Percentiles rank a stretch among this genome's conserved stretches.
These are phyloP conservation scores for Aspergillus terreus DNA, from an alignment of 2,329 filamentous ascomycete species.

Conservation along the genomic window DNA sequence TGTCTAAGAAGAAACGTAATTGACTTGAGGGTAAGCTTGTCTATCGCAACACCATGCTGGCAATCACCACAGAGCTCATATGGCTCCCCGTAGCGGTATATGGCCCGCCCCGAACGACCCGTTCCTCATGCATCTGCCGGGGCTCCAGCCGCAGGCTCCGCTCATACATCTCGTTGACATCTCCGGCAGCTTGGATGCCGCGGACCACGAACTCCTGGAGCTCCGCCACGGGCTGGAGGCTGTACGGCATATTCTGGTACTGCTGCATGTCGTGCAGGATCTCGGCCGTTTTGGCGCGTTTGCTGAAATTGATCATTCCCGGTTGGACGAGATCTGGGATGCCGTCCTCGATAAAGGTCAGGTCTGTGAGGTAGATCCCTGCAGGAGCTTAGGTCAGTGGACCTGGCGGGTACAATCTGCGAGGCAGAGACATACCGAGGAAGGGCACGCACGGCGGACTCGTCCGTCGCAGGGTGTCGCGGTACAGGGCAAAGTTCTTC, in stretches of 20 bases:
- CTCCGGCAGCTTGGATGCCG: conserved; percentile 85
- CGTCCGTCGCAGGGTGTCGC: conserved; percentile 74
- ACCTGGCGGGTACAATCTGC: conserved; percentile 1
- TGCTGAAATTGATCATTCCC: conserved; percentile 62
- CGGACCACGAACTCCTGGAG: conserved; percentile 74
- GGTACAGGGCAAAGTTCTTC: conserved; percentile 66
- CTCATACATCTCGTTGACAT: conserved; percentile 97
- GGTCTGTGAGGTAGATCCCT: conserved; percentile 90
- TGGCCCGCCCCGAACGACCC: conserved; percentile 57
- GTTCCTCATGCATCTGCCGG: conserved; percentile 89
- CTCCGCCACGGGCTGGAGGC: conserved; percentile 77
- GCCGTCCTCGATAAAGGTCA: conserved; percentile 95
- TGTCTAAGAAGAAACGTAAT: too few species aligned
- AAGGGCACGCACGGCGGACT: conserved; percentile 95
- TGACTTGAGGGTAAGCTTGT: background rate
- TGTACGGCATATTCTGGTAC: conserved; percentile 90
- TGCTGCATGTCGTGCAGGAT: conserved; percentile 64
- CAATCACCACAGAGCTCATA: conserved; percentile 16
- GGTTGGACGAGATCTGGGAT: conserved; percentile 91
- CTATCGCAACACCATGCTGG: conserved; percentile 11
- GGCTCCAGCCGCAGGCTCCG: conserved; percentile 87
- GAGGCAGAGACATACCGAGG: conserved; percentile 61
- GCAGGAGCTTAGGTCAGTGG: background rate
- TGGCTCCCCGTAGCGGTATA: conserved; percentile 13
- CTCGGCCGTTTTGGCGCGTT: conserved; percentile 17